Conservation (phyloP, 2,329 filamentous ascomycete genomes). For the Diplodia sapinea region DNA sequence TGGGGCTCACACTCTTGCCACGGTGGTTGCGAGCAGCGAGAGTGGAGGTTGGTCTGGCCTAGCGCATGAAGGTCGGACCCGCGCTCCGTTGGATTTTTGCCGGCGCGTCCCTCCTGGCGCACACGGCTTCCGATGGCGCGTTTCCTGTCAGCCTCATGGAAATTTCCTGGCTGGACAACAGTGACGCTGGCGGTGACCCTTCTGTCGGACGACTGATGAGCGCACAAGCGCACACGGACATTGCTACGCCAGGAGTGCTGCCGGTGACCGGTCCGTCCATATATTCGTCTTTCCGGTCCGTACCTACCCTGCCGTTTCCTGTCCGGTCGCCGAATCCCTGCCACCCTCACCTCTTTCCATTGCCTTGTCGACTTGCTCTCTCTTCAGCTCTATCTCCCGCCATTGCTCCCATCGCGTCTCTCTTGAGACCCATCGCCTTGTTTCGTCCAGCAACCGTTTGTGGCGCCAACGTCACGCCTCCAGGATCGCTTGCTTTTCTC, state of each 20-base stretch:
- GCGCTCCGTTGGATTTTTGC: neutral
- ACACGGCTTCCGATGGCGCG: constrained; percentile 5
- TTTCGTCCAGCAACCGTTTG: neutral
- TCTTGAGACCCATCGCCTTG: neutral
- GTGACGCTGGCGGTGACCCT: neutral
- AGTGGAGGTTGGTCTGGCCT: neutral
- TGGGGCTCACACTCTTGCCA: neutral
- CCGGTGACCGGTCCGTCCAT: neutral
- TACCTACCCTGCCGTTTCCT: neutral
- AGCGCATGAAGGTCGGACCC: neutral
- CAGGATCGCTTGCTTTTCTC: neutral
- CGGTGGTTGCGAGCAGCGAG: neutral
- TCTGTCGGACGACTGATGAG: neutral
- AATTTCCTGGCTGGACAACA: neutral
- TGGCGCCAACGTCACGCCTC: neutral
- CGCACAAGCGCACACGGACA: neutral
- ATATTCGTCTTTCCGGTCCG: neutral
- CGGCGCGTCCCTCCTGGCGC: constrained; percentile 5
- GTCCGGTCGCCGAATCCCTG: neutral
- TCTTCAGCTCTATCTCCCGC: neutral
- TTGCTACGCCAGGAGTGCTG: neutral
- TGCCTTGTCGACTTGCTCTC: neutral
- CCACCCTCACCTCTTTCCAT: neutral
- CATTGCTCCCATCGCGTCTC: neutral
- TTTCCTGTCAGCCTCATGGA: neutral